These are phyloP conservation scores for Dovyalis caffra DNA, from an alignment of 345 rosid genomes.

Conservation along the genomic window DNA sequence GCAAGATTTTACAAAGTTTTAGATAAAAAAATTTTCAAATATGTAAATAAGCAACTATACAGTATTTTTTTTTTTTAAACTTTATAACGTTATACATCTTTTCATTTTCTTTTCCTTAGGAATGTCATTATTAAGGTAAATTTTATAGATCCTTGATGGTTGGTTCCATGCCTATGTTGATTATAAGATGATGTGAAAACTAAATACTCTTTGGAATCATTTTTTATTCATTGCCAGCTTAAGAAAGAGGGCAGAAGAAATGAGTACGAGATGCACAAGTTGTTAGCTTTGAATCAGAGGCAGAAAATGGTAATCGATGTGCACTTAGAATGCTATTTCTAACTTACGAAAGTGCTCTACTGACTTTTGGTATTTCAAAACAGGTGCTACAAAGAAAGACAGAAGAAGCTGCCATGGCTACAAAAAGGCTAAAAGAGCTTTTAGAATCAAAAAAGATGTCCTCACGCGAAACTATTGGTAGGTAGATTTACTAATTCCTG, in stretches of 20 bases:
- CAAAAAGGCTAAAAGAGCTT: slow-evolving; percentile 90
- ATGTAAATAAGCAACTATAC: neutral
- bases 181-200: neutral
- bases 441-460: slow-evolving; percentile 78
- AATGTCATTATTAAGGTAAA: too few relatives aligned
- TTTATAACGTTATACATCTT: neutral
- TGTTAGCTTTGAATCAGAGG: slow-evolving; percentile 88
- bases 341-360: slow-evolving; percentile 7
- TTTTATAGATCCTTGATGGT: neutral
- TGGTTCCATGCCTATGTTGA: neutral
- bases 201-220: neutral
- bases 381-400: slow-evolving; percentile 97
- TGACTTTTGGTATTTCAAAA: slow-evolving; percentile 7
- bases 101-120: neutral
- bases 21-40: neutral
- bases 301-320: slow-evolving; percentile 74
- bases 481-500: slow-evolving; percentile 19
- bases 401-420: slow-evolving; percentile 96
- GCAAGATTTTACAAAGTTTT: neutral
- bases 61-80: neutral
- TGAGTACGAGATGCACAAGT: slow-evolving; percentile 96
- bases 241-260: slow-evolving; percentile 98
- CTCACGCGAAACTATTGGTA: slow-evolving; percentile 62
- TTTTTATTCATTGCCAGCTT: slow-evolving; percentile 47
- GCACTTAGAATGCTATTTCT: slow-evolving; percentile 4